These are phyloP conservation scores for Conticribra guillardii DNA, from an alignment of 108 stramenopile genomes.

Conservation along the genomic window DNA sequence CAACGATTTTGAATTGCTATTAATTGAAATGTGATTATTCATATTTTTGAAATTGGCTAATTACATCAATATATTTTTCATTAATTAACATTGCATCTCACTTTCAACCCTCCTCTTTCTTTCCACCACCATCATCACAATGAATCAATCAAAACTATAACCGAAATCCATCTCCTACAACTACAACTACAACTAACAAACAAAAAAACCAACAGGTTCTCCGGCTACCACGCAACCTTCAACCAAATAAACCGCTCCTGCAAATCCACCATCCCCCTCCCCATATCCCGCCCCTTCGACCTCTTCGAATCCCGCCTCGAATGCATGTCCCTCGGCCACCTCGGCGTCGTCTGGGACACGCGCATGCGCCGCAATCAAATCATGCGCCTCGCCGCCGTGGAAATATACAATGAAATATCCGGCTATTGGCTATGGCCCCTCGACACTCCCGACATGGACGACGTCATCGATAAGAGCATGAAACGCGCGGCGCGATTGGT, in stretches of 20 bases:
- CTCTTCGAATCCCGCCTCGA: constrained; percentile 45
- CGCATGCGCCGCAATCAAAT: constrained; percentile 45
- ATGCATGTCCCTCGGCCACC: constrained; percentile 45
- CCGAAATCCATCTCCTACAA: not conserved
- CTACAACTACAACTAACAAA: not conserved
- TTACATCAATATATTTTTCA: too few relatives aligned
- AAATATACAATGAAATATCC: constrained; percentile 48
- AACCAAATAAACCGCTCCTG: constrained; percentile 43
- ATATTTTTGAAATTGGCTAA: too few relatives aligned
- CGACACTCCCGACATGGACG: constrained; percentile 31
- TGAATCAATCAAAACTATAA: not conserved
- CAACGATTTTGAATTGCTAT: too few relatives aligned
- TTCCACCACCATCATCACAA: too few relatives aligned
- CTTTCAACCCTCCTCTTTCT: too few relatives aligned
- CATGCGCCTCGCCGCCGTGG: constrained; percentile 38
- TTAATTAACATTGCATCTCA: not conserved
- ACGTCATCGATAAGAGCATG: constrained; percentile 39
- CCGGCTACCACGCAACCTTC: constrained; percentile 38
- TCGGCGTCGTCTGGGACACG: constrained; percentile 44
- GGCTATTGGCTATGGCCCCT: constrained; percentile 46
- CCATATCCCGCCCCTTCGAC: constrained; percentile 37
- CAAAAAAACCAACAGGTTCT: constrained; percentile 16
- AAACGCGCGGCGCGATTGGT: constrained; percentile 34
- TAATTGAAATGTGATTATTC: too few relatives aligned
- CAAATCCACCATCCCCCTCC: constrained; percentile 37